Conservation (phyloP, 345 rosid genomes). For the Noccaea bulbosa region DNA sequence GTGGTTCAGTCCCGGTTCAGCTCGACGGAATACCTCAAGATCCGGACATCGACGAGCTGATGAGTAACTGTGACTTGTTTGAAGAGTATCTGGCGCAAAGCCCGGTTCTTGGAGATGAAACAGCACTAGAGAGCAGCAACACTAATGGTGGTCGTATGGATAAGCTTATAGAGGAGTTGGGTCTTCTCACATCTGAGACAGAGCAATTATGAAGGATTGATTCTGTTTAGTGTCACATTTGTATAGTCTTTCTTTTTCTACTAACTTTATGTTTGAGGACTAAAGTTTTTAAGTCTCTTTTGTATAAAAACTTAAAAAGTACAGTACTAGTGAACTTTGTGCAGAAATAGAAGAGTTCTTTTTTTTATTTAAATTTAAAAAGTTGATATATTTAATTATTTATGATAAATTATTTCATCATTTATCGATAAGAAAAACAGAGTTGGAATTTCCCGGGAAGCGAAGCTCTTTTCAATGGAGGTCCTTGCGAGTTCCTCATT, state of each 20-base stretch:
- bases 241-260: constrained; percentile 8
- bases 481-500: constrained; percentile 54
- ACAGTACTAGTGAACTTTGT: constrained; percentile 3
- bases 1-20: constrained; percentile 33
- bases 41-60: constrained; percentile 35
- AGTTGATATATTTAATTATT: too few relatives aligned
- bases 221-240: constrained; percentile 14
- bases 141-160: constrained; percentile 24
- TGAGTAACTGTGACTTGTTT: constrained; percentile 35
- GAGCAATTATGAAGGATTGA: constrained; percentile 25
- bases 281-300: neutral
- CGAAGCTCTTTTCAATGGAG: constrained; percentile 57
- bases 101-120: constrained; percentile 36
- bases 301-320: constrained; percentile 5
- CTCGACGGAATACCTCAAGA: constrained; percentile 37
- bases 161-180: constrained; percentile 38
- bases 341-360: constrained; percentile 6
- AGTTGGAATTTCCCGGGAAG: constrained; percentile 42
- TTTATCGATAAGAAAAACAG: constrained; percentile 38
- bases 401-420: too few relatives aligned
- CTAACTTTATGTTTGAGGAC: constrained; percentile 24
- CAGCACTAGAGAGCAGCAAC: neutral
- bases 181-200: constrained; percentile 30
- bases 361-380: neutral
- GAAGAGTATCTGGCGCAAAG: constrained; percentile 29